Percentiles rank a stretch among this genome's conserved stretches.
Conservation (phyloP, 768 basidiomycete genomes). For the Amanita subjunquillea region DNA sequence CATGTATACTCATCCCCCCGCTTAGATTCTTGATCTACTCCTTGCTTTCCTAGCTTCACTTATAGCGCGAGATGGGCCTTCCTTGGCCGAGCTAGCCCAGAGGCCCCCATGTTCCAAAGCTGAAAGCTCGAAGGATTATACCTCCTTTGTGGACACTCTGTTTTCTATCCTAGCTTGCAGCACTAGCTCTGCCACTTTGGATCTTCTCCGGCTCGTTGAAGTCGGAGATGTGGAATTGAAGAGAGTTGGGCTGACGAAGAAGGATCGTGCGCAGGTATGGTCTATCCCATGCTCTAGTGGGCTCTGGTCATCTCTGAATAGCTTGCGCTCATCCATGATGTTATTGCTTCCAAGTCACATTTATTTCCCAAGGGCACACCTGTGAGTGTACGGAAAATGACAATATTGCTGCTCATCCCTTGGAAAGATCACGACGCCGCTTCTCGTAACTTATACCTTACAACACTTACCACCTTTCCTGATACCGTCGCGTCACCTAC, state of each 20-base stretch:
- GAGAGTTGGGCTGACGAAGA: slow-evolving; percentile 41
- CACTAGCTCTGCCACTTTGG: slow-evolving; percentile 29
- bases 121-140: slow-evolving; percentile 7
- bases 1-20: background rate
- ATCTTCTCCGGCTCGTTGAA: slow-evolving; percentile 29
- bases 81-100: slow-evolving; percentile 45
- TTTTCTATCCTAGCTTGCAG: slow-evolving; percentile 27
- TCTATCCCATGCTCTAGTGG: slow-evolving; percentile 4
- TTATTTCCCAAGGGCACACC: slow-evolving; percentile 23
- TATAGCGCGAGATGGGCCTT: slow-evolving; percentile 46
- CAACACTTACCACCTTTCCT: slow-evolving; percentile 35
- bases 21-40: slow-evolving; percentile 54
- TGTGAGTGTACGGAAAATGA: slow-evolving; percentile 16
- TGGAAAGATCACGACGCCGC: slow-evolving; percentile 39
- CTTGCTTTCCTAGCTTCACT: slow-evolving; percentile 54
- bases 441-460: slow-evolving; percentile 42
- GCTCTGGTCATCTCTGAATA: slow-evolving; percentile 10
- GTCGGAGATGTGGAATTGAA: slow-evolving; percentile 33
- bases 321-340: slow-evolving; percentile 25
- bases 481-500: slow-evolving; percentile 24
- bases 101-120: slow-evolving; percentile 5
- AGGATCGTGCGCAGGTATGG: slow-evolving; percentile 46
- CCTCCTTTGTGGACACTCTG: slow-evolving; percentile 29
- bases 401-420: background rate
- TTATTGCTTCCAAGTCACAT: slow-evolving; percentile 22